Evolutionary conservation across 177 flowering plant genomes (phyloP).

Genomic region (Vitis hybrid): DNA sequence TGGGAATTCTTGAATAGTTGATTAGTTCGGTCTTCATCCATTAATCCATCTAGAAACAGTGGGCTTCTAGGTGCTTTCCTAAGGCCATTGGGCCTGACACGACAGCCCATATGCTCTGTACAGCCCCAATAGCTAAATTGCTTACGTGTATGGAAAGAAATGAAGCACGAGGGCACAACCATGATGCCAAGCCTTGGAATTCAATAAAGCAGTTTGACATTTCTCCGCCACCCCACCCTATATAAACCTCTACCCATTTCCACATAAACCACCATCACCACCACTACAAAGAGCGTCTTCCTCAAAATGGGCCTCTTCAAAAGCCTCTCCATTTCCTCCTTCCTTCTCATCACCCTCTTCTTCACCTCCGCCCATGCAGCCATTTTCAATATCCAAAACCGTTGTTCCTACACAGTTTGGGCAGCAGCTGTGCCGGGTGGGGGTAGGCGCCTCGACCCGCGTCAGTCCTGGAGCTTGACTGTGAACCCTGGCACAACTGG

Average conservation of each 20-base stretch:
- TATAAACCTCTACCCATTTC: background rate
- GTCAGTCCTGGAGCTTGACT: constrained; percentile 35
- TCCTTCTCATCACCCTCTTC: constrained; percentile 4
- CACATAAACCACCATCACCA: background rate
- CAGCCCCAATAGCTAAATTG: too few relatives aligned
- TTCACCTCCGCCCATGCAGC: constrained; percentile 29
- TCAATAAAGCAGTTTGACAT: too few relatives aligned
- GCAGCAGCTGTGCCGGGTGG: constrained; percentile 50
- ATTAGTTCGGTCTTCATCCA: too few relatives aligned
- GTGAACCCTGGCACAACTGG: constrained; percentile 19
- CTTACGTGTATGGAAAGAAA: too few relatives aligned
- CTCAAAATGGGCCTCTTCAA: background rate
- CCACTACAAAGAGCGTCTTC: background rate
- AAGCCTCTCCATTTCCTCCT: background rate
- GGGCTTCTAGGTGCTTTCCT: too few relatives aligned
- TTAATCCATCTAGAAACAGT: too few relatives aligned
- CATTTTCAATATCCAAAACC: constrained; percentile 39
- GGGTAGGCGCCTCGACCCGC: constrained; percentile 27
- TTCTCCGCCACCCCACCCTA: background rate
- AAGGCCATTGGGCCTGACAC: too few relatives aligned
- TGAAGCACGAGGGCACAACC: too few relatives aligned
- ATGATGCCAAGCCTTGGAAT: too few relatives aligned
- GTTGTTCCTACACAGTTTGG: constrained; percentile 54
- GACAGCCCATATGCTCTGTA: too few relatives aligned
- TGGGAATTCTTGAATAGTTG: too few relatives aligned